Percentiles rank a stretch among this genome's conserved stretches.
Evolutionary conservation across 148 eudicot species (phyloP).

Genomic region (Nepenthes mirabilis): DNA sequence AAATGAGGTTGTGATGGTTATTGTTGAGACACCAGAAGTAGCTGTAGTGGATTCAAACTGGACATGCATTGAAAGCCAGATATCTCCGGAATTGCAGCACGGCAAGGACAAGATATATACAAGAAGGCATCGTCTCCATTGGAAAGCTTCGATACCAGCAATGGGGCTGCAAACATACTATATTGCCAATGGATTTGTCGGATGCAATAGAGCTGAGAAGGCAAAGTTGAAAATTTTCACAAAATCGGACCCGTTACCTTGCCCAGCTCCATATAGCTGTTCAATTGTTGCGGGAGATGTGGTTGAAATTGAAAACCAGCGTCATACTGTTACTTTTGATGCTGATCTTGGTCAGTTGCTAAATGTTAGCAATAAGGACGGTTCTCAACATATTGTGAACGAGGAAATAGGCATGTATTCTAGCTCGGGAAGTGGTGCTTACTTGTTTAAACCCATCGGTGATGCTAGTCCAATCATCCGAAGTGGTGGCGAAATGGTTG

Average conservation of each 20-base stretch:
- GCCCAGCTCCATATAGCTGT: conserved; percentile 68
- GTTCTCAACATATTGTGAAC: conserved; percentile 30
- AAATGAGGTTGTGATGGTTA: conserved; percentile 78
- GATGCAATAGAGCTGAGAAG: conserved; percentile 69
- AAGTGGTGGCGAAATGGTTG: conserved; percentile 45
- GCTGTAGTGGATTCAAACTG: conserved; percentile 84
- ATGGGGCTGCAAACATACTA: conserved; percentile 86
- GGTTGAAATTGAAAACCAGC: conserved; percentile 45
- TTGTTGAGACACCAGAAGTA: conserved; percentile 72
- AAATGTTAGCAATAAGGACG: conserved; percentile 40
- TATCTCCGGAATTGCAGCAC: conserved; percentile 87
- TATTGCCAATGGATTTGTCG: conserved; percentile 64
- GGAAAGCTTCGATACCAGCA: conserved; percentile 84
- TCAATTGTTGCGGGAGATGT: conserved; percentile 46
- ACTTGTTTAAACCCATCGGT: conserved; percentile 80
- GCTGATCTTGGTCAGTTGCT: conserved; percentile 57
- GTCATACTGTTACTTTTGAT: conserved; percentile 48
- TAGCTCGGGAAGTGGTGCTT: conserved; percentile 71
- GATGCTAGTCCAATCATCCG: conserved; percentile 50
- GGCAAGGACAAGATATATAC: conserved; percentile 47
- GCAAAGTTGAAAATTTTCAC: conserved; percentile 40
- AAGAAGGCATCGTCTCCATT: conserved; percentile 76
- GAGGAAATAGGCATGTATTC: conserved; percentile 86
- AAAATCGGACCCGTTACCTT: conserved; percentile 30
- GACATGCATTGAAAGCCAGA: conserved; percentile 91